phyloP scores from a whole-genome alignment of 257 asterid species.

The Linaria vulgaris region DNA sequence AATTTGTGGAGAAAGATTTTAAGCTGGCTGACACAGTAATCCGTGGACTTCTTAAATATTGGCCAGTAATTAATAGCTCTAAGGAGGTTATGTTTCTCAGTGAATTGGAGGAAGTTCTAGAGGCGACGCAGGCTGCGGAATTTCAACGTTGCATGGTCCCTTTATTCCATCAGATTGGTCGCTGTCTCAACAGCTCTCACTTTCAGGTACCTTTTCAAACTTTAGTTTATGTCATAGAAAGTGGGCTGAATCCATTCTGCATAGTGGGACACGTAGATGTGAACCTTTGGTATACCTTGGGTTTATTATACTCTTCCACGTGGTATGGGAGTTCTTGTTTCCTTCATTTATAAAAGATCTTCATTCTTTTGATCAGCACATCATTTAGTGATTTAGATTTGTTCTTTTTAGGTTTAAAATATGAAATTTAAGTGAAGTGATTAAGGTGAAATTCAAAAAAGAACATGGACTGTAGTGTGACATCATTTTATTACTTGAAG shows the following conservation, averaged over 20 bases:
- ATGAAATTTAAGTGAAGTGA: not conserved
- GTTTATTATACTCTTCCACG: not conserved
- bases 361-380: not conserved
- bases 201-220: conserved; percentile 33
- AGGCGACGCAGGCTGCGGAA: conserved; percentile 40
- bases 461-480: not conserved
- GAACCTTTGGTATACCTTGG: not conserved
- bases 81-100: conserved; percentile 47
- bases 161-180: conserved; percentile 40
- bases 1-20: conserved; percentile 41
- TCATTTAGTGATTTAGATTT: not conserved
- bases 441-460: not conserved
- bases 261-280: not conserved
- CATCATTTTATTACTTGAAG: not conserved
- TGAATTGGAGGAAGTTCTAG: conserved; percentile 48
- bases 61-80: conserved; percentile 45
- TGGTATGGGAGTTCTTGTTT: not conserved
- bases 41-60: conserved; percentile 44
- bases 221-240: not conserved
- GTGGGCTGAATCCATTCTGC: not conserved
- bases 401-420: not conserved
- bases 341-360: not conserved
- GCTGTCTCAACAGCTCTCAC: conserved; percentile 43
- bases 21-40: conserved; percentile 40
- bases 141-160: conserved; percentile 44